Evolutionary conservation across 371 early-diverging fungal genomes (phyloP), one percentile per base, ranked within the genome.

Genomic region (Umbelopsis sp.): DNA sequence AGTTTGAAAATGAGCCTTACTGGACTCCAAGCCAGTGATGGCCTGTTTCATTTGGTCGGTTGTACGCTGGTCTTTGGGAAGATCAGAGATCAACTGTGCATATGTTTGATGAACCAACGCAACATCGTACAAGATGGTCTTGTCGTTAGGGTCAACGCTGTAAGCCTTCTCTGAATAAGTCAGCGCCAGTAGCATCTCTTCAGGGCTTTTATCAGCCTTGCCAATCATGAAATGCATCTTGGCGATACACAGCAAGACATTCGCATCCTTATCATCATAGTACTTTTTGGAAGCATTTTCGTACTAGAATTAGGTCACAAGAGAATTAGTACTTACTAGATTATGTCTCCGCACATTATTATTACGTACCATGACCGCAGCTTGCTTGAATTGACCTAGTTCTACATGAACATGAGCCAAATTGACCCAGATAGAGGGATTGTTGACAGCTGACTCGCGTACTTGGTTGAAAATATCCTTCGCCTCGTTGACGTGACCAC

Each of bases 91-190:
- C 18, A 94, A 78, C 68, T 92, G 93, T 4, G 93, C 94, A 57
- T 89, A 91, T 8, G 91, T 87, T 72, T 96, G 97, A 75, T 94
- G 91, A 29, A 93, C 88, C 11, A 97, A 76, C 0, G 95, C 96
- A 66, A 94, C 75, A 70, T 97, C 89, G 69, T 89, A 94, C 7
- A 85, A 74, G 0, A 91, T 77, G 0, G 91, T 76, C 65, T 87
- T 82, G 74, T 94, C 92, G 18, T 79, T 80, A 0, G 92, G 93
- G 24, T 76, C 67, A 22, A 89, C 66, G 16, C 80, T 71, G 63
- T 77, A 75, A 11, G 89, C 90, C 51, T 78, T 77, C 73, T 90
- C 80, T 4, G 91, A 84, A 68, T 81, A 87, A 10, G 75, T 67
- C 8, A 94, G 71, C 7, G 96, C 87, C 64, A 82, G 70, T 3